phyloP scores from a whole-genome alignment of 495 filamentous ascomycete species.

The Neurospora sp. region DNA sequence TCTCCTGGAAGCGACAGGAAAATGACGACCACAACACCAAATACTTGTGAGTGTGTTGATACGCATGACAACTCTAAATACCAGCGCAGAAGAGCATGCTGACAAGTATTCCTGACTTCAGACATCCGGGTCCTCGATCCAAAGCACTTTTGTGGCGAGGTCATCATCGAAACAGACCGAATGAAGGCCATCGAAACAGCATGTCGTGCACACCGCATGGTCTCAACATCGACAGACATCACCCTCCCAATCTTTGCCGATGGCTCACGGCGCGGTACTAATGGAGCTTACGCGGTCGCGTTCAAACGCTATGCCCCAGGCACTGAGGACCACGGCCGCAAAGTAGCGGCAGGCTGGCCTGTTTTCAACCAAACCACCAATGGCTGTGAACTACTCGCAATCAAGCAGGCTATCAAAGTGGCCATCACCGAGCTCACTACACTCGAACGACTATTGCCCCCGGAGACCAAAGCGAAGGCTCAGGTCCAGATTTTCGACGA shows the following conservation, averaged over 20 bases:
- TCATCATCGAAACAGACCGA: neutral
- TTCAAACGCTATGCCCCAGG: neutral
- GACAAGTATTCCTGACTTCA: neutral
- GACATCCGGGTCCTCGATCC: neutral
- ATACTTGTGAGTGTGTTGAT: neutral
- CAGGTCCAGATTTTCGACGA: neutral
- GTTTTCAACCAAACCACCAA: rapidly evolving
- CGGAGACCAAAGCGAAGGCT: neutral
- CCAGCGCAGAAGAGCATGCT: too few relatives aligned
- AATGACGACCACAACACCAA: neutral
- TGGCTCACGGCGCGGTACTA: neutral
- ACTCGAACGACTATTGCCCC: neutral
- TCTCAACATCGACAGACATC: neutral
- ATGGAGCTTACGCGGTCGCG: neutral
- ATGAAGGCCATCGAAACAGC: neutral
- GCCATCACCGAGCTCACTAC: neutral
- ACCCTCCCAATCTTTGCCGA: neutral
- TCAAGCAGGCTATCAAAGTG: neutral
- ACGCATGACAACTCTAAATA: neutral
- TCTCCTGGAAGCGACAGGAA: too few relatives aligned
- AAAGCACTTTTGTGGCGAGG: neutral
- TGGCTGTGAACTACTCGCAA: neutral
- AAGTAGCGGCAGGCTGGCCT: neutral
- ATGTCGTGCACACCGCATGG: neutral
- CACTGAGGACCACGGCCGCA: neutral